Evolutionary conservation across 73 alveolate genomes (phyloP), one percentile per base, ranked within the genome.

Genomic region (Diophrys sp.): DNA sequence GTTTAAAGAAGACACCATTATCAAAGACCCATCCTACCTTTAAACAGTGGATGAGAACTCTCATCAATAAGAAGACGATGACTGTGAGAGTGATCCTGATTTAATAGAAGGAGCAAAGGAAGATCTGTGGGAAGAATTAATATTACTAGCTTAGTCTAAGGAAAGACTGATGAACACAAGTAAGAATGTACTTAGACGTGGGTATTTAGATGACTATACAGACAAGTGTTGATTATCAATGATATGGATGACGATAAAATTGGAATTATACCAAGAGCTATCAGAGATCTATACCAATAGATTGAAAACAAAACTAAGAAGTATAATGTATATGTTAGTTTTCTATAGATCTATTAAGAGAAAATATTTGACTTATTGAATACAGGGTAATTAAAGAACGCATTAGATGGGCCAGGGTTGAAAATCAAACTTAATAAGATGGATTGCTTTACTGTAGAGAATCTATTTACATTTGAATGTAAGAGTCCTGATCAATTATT

Each of bases 321-420:
- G 68, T 78, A 72, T 53, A 81, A 85, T 26, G 95, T 94, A 14
- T 89, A 79, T 76, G 84, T 89, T 26, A 79, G 94, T 34, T 94
- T 89, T 74, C 79, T 94, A 14, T 88, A 94, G 83, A 87, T 94
- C 2, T 94, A 94, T 67, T 89, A 90, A 66, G 98, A 94, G 74
- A 91, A 92, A 71, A 92, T 94, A 1, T 93, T 71, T 73, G 98
- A 94, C 79, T 73, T 94, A 29, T 91, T 94, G 34, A 87, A 87
- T 33, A 33, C 72, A 2, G 54, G 71, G 56, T 2, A 18, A 62
- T 23, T 68, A 73, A 53, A 23, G 69, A 33, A 26, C 54, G 70
- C 30, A 1, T 30, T 73, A 32, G 31, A 33, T 44, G 54, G 72
- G 81, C 24, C 54, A n/a, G 81, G 70, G 31, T 27, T 73, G 2